Percentiles rank a stretch among this genome's conserved stretches.
phyloP scores from a whole-genome alignment of 2,329 filamentous ascomycete species.

The Cercospora nicotianae region DNA sequence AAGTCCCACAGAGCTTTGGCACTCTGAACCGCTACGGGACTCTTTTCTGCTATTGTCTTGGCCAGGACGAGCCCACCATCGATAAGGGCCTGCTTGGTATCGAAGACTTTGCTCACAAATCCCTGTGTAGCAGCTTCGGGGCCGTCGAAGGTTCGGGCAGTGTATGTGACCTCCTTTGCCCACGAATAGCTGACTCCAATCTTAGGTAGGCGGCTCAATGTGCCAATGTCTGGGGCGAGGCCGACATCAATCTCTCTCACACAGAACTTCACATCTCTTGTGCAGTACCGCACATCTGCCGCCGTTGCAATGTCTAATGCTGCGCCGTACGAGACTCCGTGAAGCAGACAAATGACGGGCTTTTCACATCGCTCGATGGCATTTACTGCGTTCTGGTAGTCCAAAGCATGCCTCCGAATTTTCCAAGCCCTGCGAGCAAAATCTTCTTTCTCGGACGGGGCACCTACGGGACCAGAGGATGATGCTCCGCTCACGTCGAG shows the following conservation, averaged over 20 bases:
- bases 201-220: constrained; percentile 70
- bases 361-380: constrained; percentile 84
- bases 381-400: constrained; percentile 76
- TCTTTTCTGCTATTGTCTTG: constrained; percentile 70
- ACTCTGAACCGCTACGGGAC: constrained; percentile 80
- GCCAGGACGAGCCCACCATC: constrained; percentile 64
- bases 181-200: constrained; percentile 68
- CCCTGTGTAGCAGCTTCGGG: constrained; percentile 68
- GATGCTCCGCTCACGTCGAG: constrained; percentile 57
- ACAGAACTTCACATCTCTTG: constrained; percentile 58
- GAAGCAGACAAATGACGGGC: constrained; percentile 76
- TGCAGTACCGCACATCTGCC: constrained; percentile 67
- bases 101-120: constrained; percentile 66
- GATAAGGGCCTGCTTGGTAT: constrained; percentile 62
- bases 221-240: constrained; percentile 76
- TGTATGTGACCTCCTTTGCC: constrained; percentile 74
- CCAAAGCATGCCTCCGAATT: constrained; percentile 65
- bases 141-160: constrained; percentile 66
- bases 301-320: constrained; percentile 69
- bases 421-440: constrained; percentile 27
- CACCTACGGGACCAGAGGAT: constrained; percentile 14
- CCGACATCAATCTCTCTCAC: constrained; percentile 84
- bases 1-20: constrained; percentile 86
- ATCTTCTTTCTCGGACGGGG: constrained; percentile 18
- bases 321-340: constrained; percentile 74